Evolutionary conservation across 2,329 filamentous ascomycete genomes (phyloP).

Genomic region (Phialemonium atrogriseum): DNA sequence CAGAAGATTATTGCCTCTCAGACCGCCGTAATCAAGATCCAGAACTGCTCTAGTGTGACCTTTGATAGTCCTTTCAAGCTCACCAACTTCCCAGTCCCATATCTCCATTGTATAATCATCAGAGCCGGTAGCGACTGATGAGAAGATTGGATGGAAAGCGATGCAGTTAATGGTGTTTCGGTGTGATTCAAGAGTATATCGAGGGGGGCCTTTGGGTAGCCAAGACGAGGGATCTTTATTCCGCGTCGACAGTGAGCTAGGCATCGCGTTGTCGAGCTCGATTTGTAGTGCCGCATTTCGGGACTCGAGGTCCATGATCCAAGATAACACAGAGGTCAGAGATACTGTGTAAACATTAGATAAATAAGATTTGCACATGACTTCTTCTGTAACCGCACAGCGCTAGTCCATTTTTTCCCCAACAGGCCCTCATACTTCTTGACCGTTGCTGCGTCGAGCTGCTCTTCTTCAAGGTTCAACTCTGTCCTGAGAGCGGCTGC

Average conservation of each 20-base stretch:
- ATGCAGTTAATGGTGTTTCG: constrained; percentile 75
- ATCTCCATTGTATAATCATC: constrained; percentile 94
- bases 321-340: constrained; percentile 3
- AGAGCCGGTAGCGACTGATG: constrained; percentile 79
- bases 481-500: constrained; percentile 70
- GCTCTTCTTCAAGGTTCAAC: constrained; percentile 58
- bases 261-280: constrained; percentile 79
- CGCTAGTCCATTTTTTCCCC: constrained; percentile 98
- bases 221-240: constrained; percentile 80
- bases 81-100: constrained; percentile 93
- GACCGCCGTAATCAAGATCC: constrained; percentile 85
- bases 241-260: constrained; percentile 61
- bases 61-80: constrained; percentile 83
- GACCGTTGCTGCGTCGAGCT: constrained; percentile 69
- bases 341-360: constrained; percentile 5
- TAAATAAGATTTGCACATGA: constrained; percentile 29
- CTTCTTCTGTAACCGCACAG: constrained; percentile 94
- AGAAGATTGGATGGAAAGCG: constrained; percentile 88
- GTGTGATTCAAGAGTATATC: constrained; percentile 78
- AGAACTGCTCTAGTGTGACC: constrained; percentile 84
- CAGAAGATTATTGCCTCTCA: constrained; percentile 68
- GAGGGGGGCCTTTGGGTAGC: constrained; percentile 75
- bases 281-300: constrained; percentile 64
- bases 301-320: constrained; percentile 88
- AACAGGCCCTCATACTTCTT: constrained; percentile 93